Conservation (phyloP, 257 asterid species). For the Gardenia jasminoides region DNA sequence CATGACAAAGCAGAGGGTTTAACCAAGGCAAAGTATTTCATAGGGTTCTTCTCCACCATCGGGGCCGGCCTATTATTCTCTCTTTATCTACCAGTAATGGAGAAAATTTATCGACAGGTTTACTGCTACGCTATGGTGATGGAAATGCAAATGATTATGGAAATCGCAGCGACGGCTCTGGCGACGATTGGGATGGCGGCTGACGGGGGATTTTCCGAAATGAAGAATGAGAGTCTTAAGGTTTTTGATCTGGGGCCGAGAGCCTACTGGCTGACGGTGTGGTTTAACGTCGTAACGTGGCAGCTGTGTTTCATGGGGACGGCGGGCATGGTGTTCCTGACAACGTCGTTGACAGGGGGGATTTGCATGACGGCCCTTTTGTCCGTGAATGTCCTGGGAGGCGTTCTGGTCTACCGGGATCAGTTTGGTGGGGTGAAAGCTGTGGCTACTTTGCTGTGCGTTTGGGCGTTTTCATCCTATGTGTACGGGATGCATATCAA, state of each 20-base stretch:
- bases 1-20: constrained; percentile 42
- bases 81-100: constrained; percentile 69
- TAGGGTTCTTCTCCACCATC: constrained; percentile 53
- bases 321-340: constrained; percentile 74
- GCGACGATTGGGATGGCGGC: constrained; percentile 47
- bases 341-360: constrained; percentile 69
- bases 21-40: constrained; percentile 32
- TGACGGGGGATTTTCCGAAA: constrained; percentile 38
- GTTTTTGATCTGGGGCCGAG: constrained; percentile 47
- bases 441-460: constrained; percentile 52
- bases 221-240: constrained; percentile 38
- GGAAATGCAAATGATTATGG: constrained; percentile 80
- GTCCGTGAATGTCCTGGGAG: constrained; percentile 54
- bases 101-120: constrained; percentile 45
- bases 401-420: constrained; percentile 61
- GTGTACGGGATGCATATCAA: constrained; percentile 47
- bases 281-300: constrained; percentile 42
- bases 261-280: constrained; percentile 53
- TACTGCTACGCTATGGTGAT: constrained; percentile 70
- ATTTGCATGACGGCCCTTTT: constrained; percentile 71
- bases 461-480: constrained; percentile 70
- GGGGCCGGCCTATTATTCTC: constrained; percentile 71
- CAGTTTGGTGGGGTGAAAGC: constrained; percentile 49
- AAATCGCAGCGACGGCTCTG: constrained; percentile 49
- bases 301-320: constrained; percentile 75